These are phyloP conservation scores for Inga leiocalycina DNA, from an alignment of 306 rosid species.

Conservation along the genomic window DNA sequence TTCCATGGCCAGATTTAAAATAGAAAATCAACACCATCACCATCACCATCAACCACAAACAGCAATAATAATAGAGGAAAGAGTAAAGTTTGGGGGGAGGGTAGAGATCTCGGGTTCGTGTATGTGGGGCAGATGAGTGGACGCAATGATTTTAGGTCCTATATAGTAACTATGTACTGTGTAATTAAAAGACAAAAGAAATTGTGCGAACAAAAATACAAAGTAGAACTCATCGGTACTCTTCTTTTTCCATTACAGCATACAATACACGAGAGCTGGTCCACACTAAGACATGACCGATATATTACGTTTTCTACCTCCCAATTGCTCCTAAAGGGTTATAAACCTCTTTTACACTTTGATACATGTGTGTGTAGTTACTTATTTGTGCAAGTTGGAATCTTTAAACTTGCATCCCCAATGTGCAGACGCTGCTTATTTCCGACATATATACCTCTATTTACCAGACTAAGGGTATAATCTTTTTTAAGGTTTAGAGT, in stretches of 20 bases:
- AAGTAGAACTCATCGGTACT: background rate
- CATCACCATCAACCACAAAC: background rate
- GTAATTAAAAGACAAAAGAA: background rate
- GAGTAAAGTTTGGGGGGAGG: background rate
- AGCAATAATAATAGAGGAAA: background rate
- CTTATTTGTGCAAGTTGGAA: background rate
- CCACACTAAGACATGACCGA: background rate
- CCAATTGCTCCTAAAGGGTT: background rate
- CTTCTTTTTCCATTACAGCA: background rate
- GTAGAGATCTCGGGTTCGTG: background rate
- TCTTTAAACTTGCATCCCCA: background rate
- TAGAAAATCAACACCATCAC: background rate
- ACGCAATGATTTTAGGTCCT: background rate
- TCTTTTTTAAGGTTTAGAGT: no score
- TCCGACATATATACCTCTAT: background rate
- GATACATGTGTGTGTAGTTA: background rate
- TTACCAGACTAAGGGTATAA: no score
- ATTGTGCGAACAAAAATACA: background rate
- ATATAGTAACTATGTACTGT: background rate
- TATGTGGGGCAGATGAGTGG: background rate
- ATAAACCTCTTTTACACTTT: background rate
- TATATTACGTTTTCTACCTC: background rate
- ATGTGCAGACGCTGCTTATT: no score
- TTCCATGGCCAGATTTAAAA: background rate
- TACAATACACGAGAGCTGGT: background rate